Percentiles rank a stretch among this genome's conserved stretches.
phyloP scores from a whole-genome alignment of 202 grass and related monocot species.

The Schoenoplectus triqueter region DNA sequence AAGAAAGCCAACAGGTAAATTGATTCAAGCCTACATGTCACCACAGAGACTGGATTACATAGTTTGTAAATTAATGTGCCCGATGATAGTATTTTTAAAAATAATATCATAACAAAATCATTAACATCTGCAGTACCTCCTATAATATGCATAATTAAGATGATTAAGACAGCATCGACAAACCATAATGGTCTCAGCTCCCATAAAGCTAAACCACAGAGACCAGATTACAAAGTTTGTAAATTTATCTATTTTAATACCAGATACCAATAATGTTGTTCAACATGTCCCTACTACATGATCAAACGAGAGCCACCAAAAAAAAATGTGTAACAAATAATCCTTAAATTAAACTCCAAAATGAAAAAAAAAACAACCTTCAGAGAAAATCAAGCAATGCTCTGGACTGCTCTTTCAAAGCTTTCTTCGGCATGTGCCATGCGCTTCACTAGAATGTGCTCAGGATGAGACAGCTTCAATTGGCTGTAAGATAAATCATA shows the following conservation, averaged over 20 bases:
- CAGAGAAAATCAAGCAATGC: conserved; percentile 48
- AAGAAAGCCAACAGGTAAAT: no score
- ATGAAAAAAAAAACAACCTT: background rate
- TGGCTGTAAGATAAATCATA: conserved; percentile 53
- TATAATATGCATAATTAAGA: no score
- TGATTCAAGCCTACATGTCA: no score
- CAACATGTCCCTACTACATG: conserved; percentile 9
- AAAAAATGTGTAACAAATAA: conserved; percentile 1
- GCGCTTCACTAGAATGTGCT: conserved; percentile 60
- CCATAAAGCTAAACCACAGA: no score
- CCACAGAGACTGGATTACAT: no score
- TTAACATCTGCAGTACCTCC: no score
- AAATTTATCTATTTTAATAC: conserved; percentile 20
- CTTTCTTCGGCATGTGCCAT: conserved; percentile 61
- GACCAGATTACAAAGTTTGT: conserved; percentile 7
- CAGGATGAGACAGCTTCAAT: conserved; percentile 72
- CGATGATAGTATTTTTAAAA: no score
- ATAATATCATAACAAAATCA: no score
- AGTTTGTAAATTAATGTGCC: no score
- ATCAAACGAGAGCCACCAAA: background rate
- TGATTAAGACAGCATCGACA: no score
- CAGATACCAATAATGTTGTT: background rate
- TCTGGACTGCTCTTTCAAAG: conserved; percentile 73
- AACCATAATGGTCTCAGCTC: no score
- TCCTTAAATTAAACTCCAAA: conserved; percentile 12